Evolutionary conservation across 805 yeast genomes (phyloP).

Genomic region (Spathaspora girioi): DNA sequence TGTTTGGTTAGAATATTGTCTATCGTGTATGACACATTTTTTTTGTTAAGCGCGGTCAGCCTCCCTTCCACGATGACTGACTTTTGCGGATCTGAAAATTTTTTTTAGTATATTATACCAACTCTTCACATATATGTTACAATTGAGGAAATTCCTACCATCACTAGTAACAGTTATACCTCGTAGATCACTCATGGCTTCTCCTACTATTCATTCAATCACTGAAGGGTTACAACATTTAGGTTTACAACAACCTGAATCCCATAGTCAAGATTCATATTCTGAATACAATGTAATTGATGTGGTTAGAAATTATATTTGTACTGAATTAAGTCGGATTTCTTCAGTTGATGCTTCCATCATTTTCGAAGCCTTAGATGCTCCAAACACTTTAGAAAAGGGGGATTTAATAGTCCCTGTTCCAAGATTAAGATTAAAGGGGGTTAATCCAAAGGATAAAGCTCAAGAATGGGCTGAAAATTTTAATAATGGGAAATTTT

Average conservation of each 20-base stretch:
- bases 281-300: constrained; percentile 84
- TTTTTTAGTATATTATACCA: neutral
- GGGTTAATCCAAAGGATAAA: constrained; percentile 77
- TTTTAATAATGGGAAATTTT: constrained; percentile 69
- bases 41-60: neutral
- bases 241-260: constrained; percentile 42
- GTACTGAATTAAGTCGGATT: constrained; percentile 69
- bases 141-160: neutral
- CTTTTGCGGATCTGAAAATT: neutral
- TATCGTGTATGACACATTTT: neutral
- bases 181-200: neutral
- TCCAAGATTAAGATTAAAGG: constrained; percentile 78
- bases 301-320: constrained; percentile 82
- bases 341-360: constrained; percentile 67
- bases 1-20: neutral
- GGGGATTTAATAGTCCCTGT: constrained; percentile 92
- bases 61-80: neutral
- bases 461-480: constrained; percentile 68
- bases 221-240: constrained; percentile 30
- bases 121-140: neutral
- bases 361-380: constrained; percentile 82
- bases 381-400: constrained; percentile 79
- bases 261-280: constrained; percentile 37
- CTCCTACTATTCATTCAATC: constrained; percentile 18
- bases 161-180: neutral